Base-by-base conservation (phyloP, 2,329 filamentous ascomycete genomes). In the Botrytis byssoidea region DNA sequence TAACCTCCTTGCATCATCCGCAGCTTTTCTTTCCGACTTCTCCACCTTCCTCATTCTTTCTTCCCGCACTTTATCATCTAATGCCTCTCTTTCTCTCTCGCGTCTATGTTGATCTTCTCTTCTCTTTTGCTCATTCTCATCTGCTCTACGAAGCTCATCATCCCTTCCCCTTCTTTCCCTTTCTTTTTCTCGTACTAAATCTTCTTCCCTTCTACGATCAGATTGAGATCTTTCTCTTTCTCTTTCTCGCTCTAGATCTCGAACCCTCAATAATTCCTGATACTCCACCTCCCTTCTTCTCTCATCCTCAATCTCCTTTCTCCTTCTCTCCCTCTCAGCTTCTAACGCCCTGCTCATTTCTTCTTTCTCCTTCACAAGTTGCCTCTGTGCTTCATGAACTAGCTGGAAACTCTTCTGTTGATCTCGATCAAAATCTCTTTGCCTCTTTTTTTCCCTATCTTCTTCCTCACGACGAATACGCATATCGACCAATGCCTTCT, bases 1-100 rank as follows among this genome's bases (percentile, higher is more conserved):
- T 74, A 75, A 60, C 55, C 74, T 70, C 10, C 51, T 71, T 0
- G 66, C 71, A 51, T 73, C 64, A 42, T 75, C 75, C 10, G 69
- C 72, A 1, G 72, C 69, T 42, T 77, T 74, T 1, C 63, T 32
- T 32, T 73, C 73, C 0, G 59, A 44, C n/a, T 70, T 75, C 22
- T 75, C 74, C 0, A 42, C 57, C 37, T 73, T 74, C 6, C 60
- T 46, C 60, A 67, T 72, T 32, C 70, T 66, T 8, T 71, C 60
- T 44, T 42, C 59, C 10, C 55, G 40, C 25, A 63, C 51, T 29
- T 46, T 70, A 46, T 25, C 68, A 22, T 63, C 29, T 6, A 60
- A 29, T 20, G 51, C 64, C 40, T 60, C 70, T 72, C 42, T 59
- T 12, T 60, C 63, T 69, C 64, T 69, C 48, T 72, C 71, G 6